Percentiles rank a stretch among this genome's conserved stretches.
phyloP scores from a whole-genome alignment of 345 rosid species.

The Passiflora organensis region DNA sequence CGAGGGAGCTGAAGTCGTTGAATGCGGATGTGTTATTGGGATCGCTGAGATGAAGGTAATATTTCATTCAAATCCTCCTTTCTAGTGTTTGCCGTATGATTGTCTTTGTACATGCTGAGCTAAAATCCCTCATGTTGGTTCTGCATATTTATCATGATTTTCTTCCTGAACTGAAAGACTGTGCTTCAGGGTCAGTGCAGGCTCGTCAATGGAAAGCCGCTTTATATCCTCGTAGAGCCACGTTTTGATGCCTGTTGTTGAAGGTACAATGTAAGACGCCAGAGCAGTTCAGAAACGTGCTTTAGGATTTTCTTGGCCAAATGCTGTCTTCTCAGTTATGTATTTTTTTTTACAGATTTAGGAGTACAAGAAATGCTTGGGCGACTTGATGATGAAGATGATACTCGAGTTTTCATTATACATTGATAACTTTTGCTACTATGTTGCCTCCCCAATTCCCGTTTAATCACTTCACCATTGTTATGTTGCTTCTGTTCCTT shows the following conservation, averaged over 20 bases:
- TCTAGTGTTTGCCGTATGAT: no score
- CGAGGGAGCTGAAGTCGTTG: conserved; percentile 57
- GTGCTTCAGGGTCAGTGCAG: conserved; percentile 47
- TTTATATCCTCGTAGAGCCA: conserved; percentile 67
- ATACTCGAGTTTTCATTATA: conserved; percentile 18
- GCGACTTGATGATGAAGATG: conserved; percentile 25
- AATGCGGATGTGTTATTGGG: conserved; percentile 77
- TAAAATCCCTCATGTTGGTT: no score
- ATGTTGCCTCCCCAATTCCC: no score
- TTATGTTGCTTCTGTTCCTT: conserved; percentile 16
- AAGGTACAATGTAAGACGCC: conserved; percentile 20
- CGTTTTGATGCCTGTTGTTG: conserved; percentile 36
- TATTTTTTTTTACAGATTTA: no score
- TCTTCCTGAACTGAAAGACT: no score
- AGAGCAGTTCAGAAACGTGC: no score
- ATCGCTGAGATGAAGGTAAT: conserved; percentile 66
- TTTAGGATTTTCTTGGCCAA: no score
- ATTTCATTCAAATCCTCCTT: background rate
- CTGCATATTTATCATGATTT: no score
- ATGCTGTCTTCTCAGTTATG: no score
- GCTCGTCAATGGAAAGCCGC: conserved; percentile 49
- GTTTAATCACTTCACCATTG: no score
- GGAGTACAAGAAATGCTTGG: no score
- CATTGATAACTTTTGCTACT: background rate
- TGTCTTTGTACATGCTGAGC: no score